These are phyloP conservation scores for Penicillium longicatenatum DNA, from an alignment of 495 filamentous ascomycete genomes.

Conservation along the genomic window DNA sequence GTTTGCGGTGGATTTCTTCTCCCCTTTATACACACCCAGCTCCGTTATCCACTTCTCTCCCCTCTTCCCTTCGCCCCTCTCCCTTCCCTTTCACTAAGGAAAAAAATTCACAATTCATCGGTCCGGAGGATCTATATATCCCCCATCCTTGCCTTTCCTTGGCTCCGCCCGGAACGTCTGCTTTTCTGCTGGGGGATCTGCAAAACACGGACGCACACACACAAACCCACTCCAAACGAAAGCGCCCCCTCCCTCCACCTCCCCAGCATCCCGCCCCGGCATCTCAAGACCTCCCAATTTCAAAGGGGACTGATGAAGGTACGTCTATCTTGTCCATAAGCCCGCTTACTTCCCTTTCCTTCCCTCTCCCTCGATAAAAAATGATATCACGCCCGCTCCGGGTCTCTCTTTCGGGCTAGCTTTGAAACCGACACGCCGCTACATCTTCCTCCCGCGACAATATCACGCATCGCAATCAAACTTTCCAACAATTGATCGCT, in stretches of 20 bases:
- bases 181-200: slow-evolving; percentile 21
- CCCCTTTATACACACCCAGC: slow-evolving; percentile 16
- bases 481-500: slow-evolving; percentile 21
- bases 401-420: slow-evolving; percentile 9
- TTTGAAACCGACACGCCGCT: neutral
- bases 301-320: slow-evolving; percentile 38
- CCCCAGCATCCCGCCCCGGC: slow-evolving; percentile 1
- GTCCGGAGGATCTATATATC: neutral
- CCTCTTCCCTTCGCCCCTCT: slow-evolving; percentile 17
- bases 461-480: slow-evolving; percentile 15
- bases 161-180: slow-evolving; percentile 6
- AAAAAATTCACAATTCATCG: slow-evolving; percentile 1
- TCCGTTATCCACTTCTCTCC: slow-evolving; percentile 27
- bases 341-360: slow-evolving; percentile 10
- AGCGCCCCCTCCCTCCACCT: slow-evolving; percentile 6
- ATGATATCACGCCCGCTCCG: slow-evolving; percentile 26
- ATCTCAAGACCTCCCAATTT: slow-evolving; percentile 16
- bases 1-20: slow-evolving; percentile 8
- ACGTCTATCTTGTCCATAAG: slow-evolving; percentile 10
- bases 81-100: slow-evolving; percentile 4
- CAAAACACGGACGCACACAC: slow-evolving; percentile 25
- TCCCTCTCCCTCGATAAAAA: slow-evolving; percentile 22
- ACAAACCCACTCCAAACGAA: slow-evolving; percentile 22
- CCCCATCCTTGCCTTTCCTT: slow-evolving; percentile 1
- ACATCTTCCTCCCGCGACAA: neutral